Percentiles rank a stretch among this genome's conserved stretches.
Evolutionary conservation across 164 flowering plant species (phyloP).

Genomic region (Sedum album): DNA sequence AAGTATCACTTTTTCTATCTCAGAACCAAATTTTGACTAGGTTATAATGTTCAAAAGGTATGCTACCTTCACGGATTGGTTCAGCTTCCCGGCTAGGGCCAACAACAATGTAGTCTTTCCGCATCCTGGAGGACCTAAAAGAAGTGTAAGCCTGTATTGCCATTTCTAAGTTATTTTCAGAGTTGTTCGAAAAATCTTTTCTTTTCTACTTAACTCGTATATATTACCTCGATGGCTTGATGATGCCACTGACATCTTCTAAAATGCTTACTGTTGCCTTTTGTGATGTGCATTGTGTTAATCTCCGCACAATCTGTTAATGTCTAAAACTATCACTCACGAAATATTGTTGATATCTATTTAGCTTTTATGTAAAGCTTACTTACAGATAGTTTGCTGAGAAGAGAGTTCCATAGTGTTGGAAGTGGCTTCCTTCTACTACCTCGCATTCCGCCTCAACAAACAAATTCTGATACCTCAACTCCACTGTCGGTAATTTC

Average conservation of each 20-base stretch:
- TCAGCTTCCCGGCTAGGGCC: slow-evolving; percentile 27
- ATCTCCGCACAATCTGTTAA: slow-evolving; percentile 23
- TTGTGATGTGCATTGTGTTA: slow-evolving; percentile 18
- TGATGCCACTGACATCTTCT: slow-evolving; percentile 44
- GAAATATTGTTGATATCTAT: neutral
- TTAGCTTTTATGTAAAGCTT: neutral
- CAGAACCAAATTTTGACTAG: neutral
- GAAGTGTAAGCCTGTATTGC: slow-evolving; percentile 32
- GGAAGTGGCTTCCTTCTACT: slow-evolving; percentile 59
- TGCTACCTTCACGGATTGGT: slow-evolving; percentile 25
- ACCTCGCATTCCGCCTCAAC: slow-evolving; percentile 53
- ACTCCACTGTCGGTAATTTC: slow-evolving; percentile 45
- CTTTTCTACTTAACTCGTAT: neutral
- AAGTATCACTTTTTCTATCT: neutral
- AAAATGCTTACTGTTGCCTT: slow-evolving; percentile 36
- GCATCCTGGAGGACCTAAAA: slow-evolving; percentile 36
- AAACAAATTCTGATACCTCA: slow-evolving; percentile 36
- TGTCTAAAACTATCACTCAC: neutral
- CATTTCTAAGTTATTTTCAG: slow-evolving; percentile 6
- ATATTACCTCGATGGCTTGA: slow-evolving; percentile 49
- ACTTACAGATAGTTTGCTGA: slow-evolving; percentile 33
- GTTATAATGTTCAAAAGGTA: neutral
- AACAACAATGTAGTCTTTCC: slow-evolving; percentile 30
- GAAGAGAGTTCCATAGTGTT: slow-evolving; percentile 54
- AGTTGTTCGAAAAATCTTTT: neutral